Evolutionary conservation across 2,329 filamentous ascomycete species (phyloP).

Genomic region (Sclerotinia glacialis): DNA sequence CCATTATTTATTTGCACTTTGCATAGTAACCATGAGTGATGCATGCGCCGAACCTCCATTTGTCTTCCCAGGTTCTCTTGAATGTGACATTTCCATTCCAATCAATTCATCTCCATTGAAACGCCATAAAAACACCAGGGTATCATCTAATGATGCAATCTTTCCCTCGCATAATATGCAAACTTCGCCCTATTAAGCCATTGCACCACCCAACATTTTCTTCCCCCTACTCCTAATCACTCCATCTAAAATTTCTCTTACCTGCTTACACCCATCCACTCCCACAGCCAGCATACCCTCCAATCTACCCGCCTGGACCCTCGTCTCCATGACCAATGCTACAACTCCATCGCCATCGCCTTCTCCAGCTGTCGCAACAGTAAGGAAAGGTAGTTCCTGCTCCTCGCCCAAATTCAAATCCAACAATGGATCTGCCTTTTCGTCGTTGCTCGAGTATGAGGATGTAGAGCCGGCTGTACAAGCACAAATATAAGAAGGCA

Average conservation of each 20-base stretch:
- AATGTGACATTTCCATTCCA: background rate
- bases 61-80: background rate
- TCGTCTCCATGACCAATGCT: slow-evolving; percentile 80
- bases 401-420: slow-evolving; percentile 80
- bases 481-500: slow-evolving; percentile 86
- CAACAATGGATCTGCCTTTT: slow-evolving; percentile 70
- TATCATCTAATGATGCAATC: slow-evolving; percentile 24
- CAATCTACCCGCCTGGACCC: slow-evolving; percentile 75
- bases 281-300: slow-evolving; percentile 93
- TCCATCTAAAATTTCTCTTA: slow-evolving; percentile 75
- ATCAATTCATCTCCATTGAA: background rate
- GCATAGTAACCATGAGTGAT: background rate
- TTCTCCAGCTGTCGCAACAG: slow-evolving; percentile 71
- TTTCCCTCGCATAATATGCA: slow-evolving; percentile 2
- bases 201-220: slow-evolving; percentile 55
- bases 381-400: slow-evolving; percentile 84
- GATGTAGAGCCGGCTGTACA: slow-evolving; percentile 83
- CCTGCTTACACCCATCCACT: slow-evolving; percentile 85
- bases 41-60: background rate
- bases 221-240: slow-evolving; percentile 71
- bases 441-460: slow-evolving; percentile 62
- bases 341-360: slow-evolving; percentile 66
- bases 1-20: background rate
- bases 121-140: slow-evolving; percentile 24
- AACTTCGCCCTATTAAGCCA: background rate